phyloP scores from a whole-genome alignment of 2,329 filamentous ascomycete genomes.

The Fusarium fracticaudum region DNA sequence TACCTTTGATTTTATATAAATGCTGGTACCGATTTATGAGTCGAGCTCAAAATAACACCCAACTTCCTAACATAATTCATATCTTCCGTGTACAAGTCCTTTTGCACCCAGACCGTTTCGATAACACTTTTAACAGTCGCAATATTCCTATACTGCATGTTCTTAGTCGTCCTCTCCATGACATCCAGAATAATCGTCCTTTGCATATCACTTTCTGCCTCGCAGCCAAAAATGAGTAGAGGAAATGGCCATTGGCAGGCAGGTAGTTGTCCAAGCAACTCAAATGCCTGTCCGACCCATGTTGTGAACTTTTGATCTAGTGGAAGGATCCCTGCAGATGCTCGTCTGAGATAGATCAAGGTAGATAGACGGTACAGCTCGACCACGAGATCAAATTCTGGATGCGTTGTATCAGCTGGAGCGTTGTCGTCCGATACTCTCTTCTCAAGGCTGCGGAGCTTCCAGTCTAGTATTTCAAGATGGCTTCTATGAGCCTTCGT shows the following conservation, averaged over 20 bases:
- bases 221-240: slow-evolving; percentile 38
- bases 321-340: slow-evolving; percentile 15
- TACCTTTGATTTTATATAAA: background rate
- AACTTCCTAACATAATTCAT: slow-evolving; percentile 20
- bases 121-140: slow-evolving; percentile 37
- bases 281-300: slow-evolving; percentile 41
- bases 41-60: slow-evolving; percentile 24
- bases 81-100: slow-evolving; percentile 39
- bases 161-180: slow-evolving; percentile 39
- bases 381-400: background rate
- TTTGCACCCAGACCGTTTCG: slow-evolving; percentile 47
- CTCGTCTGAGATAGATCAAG: slow-evolving; percentile 46
- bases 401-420: rapidly evolving
- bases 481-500: background rate
- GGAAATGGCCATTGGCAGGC: slow-evolving; percentile 38
- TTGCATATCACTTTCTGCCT: slow-evolving; percentile 37
- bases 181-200: slow-evolving; percentile 34
- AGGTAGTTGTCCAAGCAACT: slow-evolving; percentile 27
- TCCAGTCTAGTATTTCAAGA: slow-evolving; percentile 12
- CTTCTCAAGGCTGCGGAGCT: background rate
- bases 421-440: rapidly evolving
- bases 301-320: slow-evolving; percentile 10
- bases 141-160: slow-evolving; percentile 30
- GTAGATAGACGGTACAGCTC: slow-evolving; percentile 43
- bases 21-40: slow-evolving; percentile 7